A percentile compares a stretch with the other conserved stretches of the same genome.
These are phyloP conservation scores for Fagopyrum esculentum DNA, from an alignment of 148 eudicot species.

Conservation along the genomic window DNA sequence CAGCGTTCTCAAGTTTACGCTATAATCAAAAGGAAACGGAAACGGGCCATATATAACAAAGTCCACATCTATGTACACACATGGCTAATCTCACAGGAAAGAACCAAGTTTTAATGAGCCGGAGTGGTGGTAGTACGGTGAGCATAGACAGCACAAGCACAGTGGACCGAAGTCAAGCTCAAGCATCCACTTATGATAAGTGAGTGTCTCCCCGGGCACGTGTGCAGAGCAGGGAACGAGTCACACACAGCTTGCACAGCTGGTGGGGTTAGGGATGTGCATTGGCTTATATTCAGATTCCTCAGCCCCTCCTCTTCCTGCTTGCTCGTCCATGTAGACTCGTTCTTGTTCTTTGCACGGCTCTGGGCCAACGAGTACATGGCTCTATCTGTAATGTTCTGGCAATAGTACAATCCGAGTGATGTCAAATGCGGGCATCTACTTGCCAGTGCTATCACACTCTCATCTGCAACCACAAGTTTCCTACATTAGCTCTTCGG, in stretches of 20 bases:
- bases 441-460: conserved; percentile 84
- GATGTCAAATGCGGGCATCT: conserved; percentile 69
- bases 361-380: conserved; percentile 90
- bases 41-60: background rate
- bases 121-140: conserved; percentile 11
- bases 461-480: conserved; percentile 53
- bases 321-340: conserved; percentile 28
- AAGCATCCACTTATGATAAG: conserved; percentile 93
- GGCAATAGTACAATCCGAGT: conserved; percentile 86
- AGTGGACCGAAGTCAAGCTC: conserved; percentile 77
- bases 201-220: conserved; percentile 85
- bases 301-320: conserved; percentile 70
- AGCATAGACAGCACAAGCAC: conserved; percentile 41
- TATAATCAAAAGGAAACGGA: background rate
- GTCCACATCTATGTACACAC: background rate
- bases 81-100: background rate
- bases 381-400: conserved; percentile 85
- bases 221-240: conserved; percentile 85
- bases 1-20: background rate
- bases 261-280: conserved; percentile 93
- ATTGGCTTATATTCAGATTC: conserved; percentile 94
- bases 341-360: conserved; percentile 50
- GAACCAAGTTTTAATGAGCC: conserved; percentile 5
- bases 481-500: background rate
- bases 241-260: conserved; percentile 93